These are phyloP conservation scores for Trichoderma hamatum DNA, from an alignment of 2,329 filamentous ascomycete genomes.

Conservation along the genomic window DNA sequence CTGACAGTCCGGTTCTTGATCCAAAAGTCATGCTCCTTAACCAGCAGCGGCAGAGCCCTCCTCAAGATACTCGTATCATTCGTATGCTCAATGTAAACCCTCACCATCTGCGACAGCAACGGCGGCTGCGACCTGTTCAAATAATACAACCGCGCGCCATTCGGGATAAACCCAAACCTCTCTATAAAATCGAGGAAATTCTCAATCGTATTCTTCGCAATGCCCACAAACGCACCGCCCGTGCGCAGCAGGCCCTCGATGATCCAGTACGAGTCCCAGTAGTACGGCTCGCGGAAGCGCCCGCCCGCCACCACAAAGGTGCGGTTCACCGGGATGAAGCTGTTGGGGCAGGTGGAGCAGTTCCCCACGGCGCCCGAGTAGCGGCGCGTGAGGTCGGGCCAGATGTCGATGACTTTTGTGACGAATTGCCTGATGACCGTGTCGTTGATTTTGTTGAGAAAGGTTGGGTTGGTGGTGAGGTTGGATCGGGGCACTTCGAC, in stretches of 20 bases:
- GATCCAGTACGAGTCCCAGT: conserved; percentile 74
- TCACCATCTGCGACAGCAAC: conserved; percentile 67
- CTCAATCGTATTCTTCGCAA: conserved; percentile 68
- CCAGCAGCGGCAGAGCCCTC: conserved; percentile 63
- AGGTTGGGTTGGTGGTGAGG: conserved; percentile 59
- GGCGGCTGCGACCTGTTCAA: conserved; percentile 70
- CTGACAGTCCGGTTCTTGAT: conserved; percentile 61
- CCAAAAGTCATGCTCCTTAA: conserved; percentile 67
- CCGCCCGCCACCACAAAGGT: conserved; percentile 72
- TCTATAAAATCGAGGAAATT: conserved; percentile 71
- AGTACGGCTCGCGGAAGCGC: conserved; percentile 72
- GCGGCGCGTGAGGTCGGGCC: conserved; percentile 66
- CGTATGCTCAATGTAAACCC: conserved; percentile 65
- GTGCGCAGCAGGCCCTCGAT: conserved; percentile 67
- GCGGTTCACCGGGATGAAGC: conserved; percentile 67
- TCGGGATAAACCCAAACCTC: conserved; percentile 66
- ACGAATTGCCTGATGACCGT: conserved; percentile 63
- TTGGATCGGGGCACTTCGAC: conserved; percentile 54
- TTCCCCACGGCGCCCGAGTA: conserved; percentile 56
- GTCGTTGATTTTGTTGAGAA: conserved; percentile 61
- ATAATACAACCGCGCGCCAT: conserved; percentile 69
- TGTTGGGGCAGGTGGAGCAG: conserved; percentile 63
- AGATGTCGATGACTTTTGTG: conserved; percentile 67
- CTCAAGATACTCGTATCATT: conserved; percentile 64
- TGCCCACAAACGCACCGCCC: conserved; percentile 63